Evolutionary conservation across 768 basidiomycete genomes (phyloP).

Genomic region (Boletus fagicola): DNA sequence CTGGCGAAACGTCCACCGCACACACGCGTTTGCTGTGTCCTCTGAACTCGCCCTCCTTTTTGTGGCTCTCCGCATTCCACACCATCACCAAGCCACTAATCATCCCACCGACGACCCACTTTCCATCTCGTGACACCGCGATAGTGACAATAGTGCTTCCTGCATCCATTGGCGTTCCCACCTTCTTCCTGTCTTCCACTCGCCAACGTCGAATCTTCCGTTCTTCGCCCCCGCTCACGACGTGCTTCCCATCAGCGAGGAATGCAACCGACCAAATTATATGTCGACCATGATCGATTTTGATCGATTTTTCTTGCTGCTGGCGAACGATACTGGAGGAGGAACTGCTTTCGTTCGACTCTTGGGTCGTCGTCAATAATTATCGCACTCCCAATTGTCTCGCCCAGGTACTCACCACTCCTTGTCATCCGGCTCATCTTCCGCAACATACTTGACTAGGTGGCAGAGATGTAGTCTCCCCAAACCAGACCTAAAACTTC

Average conservation of each 20-base stretch:
- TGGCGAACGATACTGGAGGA: background rate
- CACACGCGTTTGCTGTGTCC: background rate
- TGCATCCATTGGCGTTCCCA: background rate
- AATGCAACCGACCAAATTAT: background rate
- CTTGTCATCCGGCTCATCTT: background rate
- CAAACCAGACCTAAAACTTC: too few species aligned
- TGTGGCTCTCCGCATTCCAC: background rate
- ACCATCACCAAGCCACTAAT: background rate
- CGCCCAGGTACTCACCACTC: background rate
- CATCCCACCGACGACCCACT: background rate
- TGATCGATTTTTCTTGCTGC: background rate
- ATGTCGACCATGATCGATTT: background rate
- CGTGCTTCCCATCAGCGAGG: background rate
- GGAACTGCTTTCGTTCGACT: too few species aligned
- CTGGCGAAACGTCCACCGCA: background rate
- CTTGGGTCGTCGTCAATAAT: background rate
- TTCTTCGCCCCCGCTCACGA: background rate
- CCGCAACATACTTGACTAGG: background rate
- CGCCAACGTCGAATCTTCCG: constrained; percentile 2
- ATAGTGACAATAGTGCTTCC: background rate
- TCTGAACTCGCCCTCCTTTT: background rate
- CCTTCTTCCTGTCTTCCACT: background rate
- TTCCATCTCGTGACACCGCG: background rate
- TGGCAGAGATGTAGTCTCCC: background rate
- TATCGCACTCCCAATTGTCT: background rate